phyloP scores from a whole-genome alignment of 805 yeast species.

The Saccharomycodes ludwigii region DNA sequence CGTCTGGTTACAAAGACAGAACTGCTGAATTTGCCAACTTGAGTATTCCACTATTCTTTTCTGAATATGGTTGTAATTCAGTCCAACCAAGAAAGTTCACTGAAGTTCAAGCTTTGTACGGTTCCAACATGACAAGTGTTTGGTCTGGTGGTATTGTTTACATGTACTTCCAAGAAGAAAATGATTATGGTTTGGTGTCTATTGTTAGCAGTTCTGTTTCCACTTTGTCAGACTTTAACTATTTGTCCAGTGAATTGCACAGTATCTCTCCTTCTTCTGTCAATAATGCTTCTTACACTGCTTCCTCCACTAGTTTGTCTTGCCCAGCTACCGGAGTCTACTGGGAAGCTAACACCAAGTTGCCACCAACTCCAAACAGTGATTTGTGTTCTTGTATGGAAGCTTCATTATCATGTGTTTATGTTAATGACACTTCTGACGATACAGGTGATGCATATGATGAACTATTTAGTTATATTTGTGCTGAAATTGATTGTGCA shows the following conservation, averaged over 20 bases:
- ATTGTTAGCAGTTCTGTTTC: conserved; percentile 34
- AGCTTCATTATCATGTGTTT: conserved; percentile 45
- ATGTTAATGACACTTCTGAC: conserved; percentile 25
- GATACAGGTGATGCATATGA: conserved; percentile 42
- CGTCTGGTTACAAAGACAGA: conserved; percentile 56
- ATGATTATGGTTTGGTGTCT: conserved; percentile 63
- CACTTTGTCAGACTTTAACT: conserved; percentile 50
- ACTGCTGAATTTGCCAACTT: conserved; percentile 52
- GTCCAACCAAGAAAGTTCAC: conserved; percentile 60
- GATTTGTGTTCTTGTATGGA: conserved; percentile 54
- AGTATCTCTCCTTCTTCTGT: conserved; percentile 42
- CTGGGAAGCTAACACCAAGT: conserved; percentile 56
- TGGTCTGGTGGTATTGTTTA: conserved; percentile 90
- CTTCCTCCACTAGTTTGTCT: conserved; percentile 33
- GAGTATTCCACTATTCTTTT: conserved; percentile 64
- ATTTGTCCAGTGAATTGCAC: conserved; percentile 49
- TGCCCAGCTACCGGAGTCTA: conserved; percentile 47
- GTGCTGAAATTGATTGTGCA: conserved; percentile 44
- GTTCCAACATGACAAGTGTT: conserved; percentile 61
- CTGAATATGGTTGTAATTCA: conserved; percentile 73
- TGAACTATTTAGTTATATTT: conserved; percentile 44
- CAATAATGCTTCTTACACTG: conserved; percentile 25
- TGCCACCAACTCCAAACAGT: conserved; percentile 72
- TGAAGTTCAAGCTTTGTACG: conserved; percentile 56
- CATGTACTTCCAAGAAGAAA: conserved; percentile 70